Percentiles rank a stretch among this genome's conserved stretches.
These are phyloP conservation scores for Fraxinus cuspidata DNA, from an alignment of 257 asterid genomes.

Conservation along the genomic window DNA sequence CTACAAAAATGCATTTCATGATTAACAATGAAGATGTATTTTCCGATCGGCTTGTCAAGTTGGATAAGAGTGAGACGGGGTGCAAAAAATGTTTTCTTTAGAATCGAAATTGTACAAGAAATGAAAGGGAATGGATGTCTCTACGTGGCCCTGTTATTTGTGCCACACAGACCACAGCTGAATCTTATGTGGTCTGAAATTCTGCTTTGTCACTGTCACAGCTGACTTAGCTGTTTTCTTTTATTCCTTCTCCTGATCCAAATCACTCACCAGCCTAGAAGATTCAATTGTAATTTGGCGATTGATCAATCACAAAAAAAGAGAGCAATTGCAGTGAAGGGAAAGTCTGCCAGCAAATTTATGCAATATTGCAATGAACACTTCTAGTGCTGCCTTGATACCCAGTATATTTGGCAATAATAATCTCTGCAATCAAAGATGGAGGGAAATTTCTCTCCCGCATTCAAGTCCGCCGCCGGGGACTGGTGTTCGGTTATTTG, in stretches of 20 bases:
- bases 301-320: background rate
- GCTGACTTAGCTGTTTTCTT: conserved; percentile 31
- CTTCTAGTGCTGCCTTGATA: conserved; percentile 43
- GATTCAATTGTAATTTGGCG: background rate
- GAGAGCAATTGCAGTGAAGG: background rate
- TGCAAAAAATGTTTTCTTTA: background rate
- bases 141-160: conserved; percentile 38
- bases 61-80: background rate
- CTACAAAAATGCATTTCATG: background rate
- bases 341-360: background rate
- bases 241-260: conserved; percentile 5
- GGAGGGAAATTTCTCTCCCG: conserved; percentile 37
- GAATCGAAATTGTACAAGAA: background rate
- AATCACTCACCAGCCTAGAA: background rate
- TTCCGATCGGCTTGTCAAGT: background rate
- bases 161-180: conserved; percentile 25
- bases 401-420: conserved; percentile 49
- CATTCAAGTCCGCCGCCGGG: conserved; percentile 26
- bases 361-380: conserved; percentile 30
- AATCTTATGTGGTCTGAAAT: conserved; percentile 47
- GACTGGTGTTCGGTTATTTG: conserved; percentile 24
- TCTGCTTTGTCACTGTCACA: conserved; percentile 33
- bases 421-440: conserved; percentile 37
- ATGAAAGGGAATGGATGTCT: conserved; percentile 39
- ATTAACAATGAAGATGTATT: background rate